Base-by-base conservation (phyloP, 805 yeast genomes). In the Pichia paraexigua region DNA sequence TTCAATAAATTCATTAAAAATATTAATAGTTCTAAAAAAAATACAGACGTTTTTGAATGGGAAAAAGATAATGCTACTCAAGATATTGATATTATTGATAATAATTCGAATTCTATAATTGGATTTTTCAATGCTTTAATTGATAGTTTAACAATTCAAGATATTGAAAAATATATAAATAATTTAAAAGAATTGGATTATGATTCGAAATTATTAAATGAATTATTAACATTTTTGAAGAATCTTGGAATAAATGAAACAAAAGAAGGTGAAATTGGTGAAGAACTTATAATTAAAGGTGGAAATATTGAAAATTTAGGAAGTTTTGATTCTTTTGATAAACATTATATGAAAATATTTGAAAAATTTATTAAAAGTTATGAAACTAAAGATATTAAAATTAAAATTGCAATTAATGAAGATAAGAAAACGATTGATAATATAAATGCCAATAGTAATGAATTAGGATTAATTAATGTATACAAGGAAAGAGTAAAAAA, bases 401-500 rank as follows among this genome's bases (percentile, higher is more conserved):
- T 66, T 43, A 43, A 42, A 11, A 63, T 66, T 43, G 55, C 55
- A 18, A 39, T 77, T 50, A 59, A 56, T 30, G 63, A 67, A 28
- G 65, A 71, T 12, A 65, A 24, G 25, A 24, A 69, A 37, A 46
- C 67, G 5, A 25, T 50, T 11, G 51, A 43, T 13, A 17, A 56
- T 2, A 12, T 3, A 15, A 30, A 50, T 57, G 53, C 13, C 27
- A 47, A 21, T 24, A 43, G 50, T 32, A 62, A 68, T 30, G n/a
- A 13, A 28, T 10, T 28, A 4, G 80, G 74, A 43, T 60, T 76
- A 13, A 69, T 85, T 12, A 74, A 74, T 56, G 87, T 87, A 0
- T 83, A 89, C 56, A 84, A 84, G 63, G 66, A 78, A 12, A 71
- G 96, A 49, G 87, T 92, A 41, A 80, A 79, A 55, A 85, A 85